Conservation (phyloP, 495 filamentous ascomycete species). For the Podospora conica region DNA sequence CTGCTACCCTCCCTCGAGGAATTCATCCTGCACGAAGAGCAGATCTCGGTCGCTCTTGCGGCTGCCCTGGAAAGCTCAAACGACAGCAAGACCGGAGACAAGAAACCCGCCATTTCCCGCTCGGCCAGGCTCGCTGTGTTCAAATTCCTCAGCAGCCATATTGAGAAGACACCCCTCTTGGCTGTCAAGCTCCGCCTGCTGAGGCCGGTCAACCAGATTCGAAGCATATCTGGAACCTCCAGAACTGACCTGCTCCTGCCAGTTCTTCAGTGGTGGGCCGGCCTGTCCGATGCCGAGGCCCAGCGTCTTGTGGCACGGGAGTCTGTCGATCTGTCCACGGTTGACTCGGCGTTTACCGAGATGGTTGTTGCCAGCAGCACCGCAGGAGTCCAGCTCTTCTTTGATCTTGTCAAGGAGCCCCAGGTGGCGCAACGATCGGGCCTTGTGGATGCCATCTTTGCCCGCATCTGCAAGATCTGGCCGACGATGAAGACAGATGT, state of each 20-base stretch:
- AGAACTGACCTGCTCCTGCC: conserved; percentile 67
- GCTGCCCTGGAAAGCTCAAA: conserved; percentile 46
- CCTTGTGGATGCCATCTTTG: conserved; percentile 56
- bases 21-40: conserved; percentile 64
- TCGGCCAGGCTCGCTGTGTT: conserved; percentile 57
- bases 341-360: conserved; percentile 55
- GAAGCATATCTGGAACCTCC: conserved; percentile 59
- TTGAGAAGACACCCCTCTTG: conserved; percentile 57
- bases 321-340: conserved; percentile 49
- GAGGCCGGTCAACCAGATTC: conserved; percentile 59
- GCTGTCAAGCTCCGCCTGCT: conserved; percentile 64
- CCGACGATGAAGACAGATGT: conserved; percentile 57
- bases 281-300: conserved; percentile 37
- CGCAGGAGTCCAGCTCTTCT: conserved; percentile 57
- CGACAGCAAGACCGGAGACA: conserved; percentile 36
- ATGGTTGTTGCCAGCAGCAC: conserved; percentile 61
- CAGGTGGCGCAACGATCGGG: conserved; percentile 37
- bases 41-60: conserved; percentile 56
- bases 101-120: conserved; percentile 54
- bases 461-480: conserved; percentile 65
- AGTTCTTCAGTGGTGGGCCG: conserved; percentile 58
- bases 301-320: conserved; percentile 41
- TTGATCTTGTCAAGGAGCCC: conserved; percentile 46
- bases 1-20: conserved; percentile 73
- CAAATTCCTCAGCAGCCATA: conserved; percentile 69